A percentile compares a stretch with the other conserved stretches of the same genome.
phyloP scores from a whole-genome alignment of 768 basidiomycete species.

The Lentinula edodes region DNA sequence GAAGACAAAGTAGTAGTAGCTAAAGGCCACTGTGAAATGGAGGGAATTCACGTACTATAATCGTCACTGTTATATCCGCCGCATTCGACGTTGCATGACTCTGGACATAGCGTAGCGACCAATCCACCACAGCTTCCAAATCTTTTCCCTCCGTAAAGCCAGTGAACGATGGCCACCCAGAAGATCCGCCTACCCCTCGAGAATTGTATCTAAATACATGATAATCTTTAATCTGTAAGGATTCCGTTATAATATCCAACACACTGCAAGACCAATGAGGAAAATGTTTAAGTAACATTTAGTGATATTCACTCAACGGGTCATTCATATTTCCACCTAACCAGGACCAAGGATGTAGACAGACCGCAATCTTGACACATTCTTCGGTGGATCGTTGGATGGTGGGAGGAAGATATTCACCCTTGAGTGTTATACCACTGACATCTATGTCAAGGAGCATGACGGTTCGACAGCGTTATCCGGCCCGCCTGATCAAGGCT shows the following conservation, averaged over 20 bases:
- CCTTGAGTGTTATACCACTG: not conserved
- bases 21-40: not conserved
- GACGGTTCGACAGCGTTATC: not conserved
- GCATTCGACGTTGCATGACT: constrained; percentile 55
- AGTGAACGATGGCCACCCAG: constrained; percentile 69
- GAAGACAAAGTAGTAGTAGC: not conserved
- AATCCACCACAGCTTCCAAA: constrained; percentile 54
- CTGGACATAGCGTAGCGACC: constrained; percentile 33
- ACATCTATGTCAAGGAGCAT: not conserved
- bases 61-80: not conserved
- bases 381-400: constrained; percentile 6
- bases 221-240: constrained; percentile 41
- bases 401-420: not conserved
- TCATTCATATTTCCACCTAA: constrained; percentile 74
- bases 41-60: not conserved
- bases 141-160: constrained; percentile 69
- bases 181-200: constrained; percentile 70
- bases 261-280: constrained; percentile 28
- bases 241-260: constrained; percentile 31
- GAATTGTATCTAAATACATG: constrained; percentile 71
- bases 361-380: constrained; percentile 50
- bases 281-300: not conserved
- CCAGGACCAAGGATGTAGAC: constrained; percentile 84
- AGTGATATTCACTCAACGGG: constrained; percentile 44
- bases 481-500: no score